Evolutionary conservation across 148 eudicot species (phyloP), one percentile per base, ranked within the genome.

Genomic region (Pharnaceum exiguum): DNA sequence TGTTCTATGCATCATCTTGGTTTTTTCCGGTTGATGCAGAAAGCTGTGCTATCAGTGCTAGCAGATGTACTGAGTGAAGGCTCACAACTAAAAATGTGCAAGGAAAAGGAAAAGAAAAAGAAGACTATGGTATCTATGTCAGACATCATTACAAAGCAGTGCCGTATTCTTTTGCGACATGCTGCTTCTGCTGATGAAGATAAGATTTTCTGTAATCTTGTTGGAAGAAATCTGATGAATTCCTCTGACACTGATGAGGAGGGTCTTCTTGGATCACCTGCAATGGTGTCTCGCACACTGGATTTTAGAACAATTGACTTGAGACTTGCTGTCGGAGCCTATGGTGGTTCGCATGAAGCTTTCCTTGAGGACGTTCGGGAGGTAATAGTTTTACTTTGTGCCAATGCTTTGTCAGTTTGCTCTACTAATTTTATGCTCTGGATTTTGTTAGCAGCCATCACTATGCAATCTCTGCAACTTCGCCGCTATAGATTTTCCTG

Each of bases 321-420:
- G 62, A 79, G 81, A 75, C 69, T 86, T 83, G 88, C 88, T 19
- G 71, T 63, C 64, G 94, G 85, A 33, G 79, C 79, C 26, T 82
- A 86, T 61, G 71, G 63, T 58, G 82, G 88, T 37, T 85, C 81
- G 25, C 85, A 77, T 67, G 82, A 79, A 78, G 70, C 85, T 37
- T 86, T 86, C 62, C 71, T 71, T 46, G 94, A 86, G 68, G 94
- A 86, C 69, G 80, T 80, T 55, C 74, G 63, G 35, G 85, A 86
- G 86, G 94, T 86, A 71, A n/a, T 40, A 22, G n/a, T 33, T 3
- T 40, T 52, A n/a, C 39, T 22, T 35, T 4, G 29, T 47, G 33
- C 45, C 11, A 12, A 23, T 59, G 13, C 59, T n/a, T 38, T 25
- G 18, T 49, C 36, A 21, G 49, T 27, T 45, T 22, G 21, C 26